Conservation (phyloP, 345 rosid genomes). For the Luvunga scandens region DNA sequence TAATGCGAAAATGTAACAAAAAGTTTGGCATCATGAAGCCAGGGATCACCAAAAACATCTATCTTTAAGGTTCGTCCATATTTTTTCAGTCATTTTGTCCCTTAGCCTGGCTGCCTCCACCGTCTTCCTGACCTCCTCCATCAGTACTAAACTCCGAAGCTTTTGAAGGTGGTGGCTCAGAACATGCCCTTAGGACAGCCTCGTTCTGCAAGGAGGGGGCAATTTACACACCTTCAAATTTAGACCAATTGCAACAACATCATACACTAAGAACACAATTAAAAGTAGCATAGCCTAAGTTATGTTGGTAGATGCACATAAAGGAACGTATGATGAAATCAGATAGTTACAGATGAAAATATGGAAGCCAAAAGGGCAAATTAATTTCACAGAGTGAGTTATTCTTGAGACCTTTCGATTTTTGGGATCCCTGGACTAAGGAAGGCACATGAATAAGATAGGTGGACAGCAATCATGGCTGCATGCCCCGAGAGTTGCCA, state of each 20-base stretch:
- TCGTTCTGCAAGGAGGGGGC: slow-evolving; percentile 51
- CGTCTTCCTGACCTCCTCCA: slow-evolving; percentile 19
- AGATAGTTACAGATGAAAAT: not conserved
- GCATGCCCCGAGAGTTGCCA: not conserved
- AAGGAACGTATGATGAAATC: not conserved
- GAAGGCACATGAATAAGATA: not conserved
- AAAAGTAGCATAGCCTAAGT: not conserved
- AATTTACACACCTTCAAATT: slow-evolving; percentile 1
- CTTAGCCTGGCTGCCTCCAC: slow-evolving; percentile 17
- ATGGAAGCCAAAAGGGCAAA: not conserved
- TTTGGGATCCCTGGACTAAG: not conserved
- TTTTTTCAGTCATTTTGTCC: slow-evolving; percentile 16
- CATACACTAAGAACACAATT: not conserved
- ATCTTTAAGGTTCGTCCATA: slow-evolving; percentile 1
- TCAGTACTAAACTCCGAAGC: slow-evolving; percentile 11
- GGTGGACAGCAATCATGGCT: not conserved
- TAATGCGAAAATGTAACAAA: not conserved
- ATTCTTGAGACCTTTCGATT: not conserved
- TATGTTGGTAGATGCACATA: not conserved
- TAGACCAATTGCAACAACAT: not conserved
- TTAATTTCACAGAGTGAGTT: not conserved
- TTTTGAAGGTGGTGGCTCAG: slow-evolving; percentile 44
- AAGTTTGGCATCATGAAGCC: not conserved
- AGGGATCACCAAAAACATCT: slow-evolving; percentile 1
- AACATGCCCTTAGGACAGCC: slow-evolving; percentile 63